Conservation (phyloP, 2,329 filamentous ascomycete genomes). For the Penicillium sp. region DNA sequence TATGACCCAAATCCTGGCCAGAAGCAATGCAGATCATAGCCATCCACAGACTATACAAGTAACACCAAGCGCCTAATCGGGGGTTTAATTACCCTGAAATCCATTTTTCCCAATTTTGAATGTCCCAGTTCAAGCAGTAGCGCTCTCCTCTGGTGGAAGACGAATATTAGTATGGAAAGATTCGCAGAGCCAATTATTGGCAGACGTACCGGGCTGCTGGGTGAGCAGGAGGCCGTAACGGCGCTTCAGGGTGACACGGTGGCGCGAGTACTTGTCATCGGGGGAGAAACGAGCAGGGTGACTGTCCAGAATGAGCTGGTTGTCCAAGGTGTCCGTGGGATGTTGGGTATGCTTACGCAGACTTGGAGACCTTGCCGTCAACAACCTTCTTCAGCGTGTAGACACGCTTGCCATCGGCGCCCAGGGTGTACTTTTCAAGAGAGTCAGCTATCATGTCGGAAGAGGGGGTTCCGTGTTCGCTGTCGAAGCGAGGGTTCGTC, state of each 20-base stretch:
- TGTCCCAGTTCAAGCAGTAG: slow-evolving; percentile 39
- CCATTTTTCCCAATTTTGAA: slow-evolving; percentile 29
- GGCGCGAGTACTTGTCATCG: slow-evolving; percentile 96
- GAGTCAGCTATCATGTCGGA: slow-evolving; percentile 20
- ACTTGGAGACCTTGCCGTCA: slow-evolving; percentile 87
- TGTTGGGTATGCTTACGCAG: slow-evolving; percentile 57
- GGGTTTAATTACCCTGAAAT: slow-evolving; percentile 36
- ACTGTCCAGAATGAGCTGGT: slow-evolving; percentile 15
- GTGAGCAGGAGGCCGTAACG: slow-evolving; percentile 87
- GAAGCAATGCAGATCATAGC: slow-evolving; percentile 34
- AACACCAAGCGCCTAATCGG: slow-evolving; percentile 50
- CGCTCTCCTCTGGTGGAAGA: slow-evolving; percentile 36
- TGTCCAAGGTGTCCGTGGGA: background rate
- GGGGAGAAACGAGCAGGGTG: slow-evolving; percentile 96
- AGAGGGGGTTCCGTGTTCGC: slow-evolving; percentile 14
- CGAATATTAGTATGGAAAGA: slow-evolving; percentile 19
- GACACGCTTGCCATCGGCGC: slow-evolving; percentile 79
- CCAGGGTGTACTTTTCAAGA: slow-evolving; percentile 73
- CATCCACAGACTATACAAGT: slow-evolving; percentile 38
- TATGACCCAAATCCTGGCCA: slow-evolving; percentile 23
- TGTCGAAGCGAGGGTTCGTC: slow-evolving; percentile 13
- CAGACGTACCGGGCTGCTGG: slow-evolving; percentile 65
- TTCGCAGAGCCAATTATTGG: background rate
- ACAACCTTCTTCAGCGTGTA: slow-evolving; percentile 89
- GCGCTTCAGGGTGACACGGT: slow-evolving; percentile 93